Percentiles rank a stretch among this genome's conserved stretches.
Conservation (phyloP, 2,329 filamentous ascomycete genomes). For the Cadophora luteo-olivacea region DNA sequence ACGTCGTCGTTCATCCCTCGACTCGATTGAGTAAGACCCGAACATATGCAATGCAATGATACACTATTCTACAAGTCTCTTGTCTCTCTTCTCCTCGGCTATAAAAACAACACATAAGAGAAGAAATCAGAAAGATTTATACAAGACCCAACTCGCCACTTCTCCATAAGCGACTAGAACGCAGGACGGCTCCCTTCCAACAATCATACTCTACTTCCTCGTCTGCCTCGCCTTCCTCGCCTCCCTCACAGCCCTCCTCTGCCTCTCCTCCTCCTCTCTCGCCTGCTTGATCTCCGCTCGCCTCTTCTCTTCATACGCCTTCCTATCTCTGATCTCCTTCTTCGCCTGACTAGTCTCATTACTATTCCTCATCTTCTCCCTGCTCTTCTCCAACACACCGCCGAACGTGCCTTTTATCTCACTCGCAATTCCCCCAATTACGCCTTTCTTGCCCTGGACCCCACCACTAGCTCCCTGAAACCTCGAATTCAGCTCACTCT, state of each 20-base stretch:
- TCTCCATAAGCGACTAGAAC: background rate
- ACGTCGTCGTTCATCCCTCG: too few species aligned
- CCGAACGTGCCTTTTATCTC: conserved; percentile 42
- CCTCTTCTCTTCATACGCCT: conserved; percentile 19
- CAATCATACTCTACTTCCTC: background rate
- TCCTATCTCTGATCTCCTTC: conserved; percentile 20
- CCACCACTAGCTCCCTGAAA: conserved; percentile 26
- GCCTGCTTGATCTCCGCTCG: conserved; percentile 1
- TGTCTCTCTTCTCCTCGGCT: background rate
- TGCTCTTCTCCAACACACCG: conserved; percentile 40
- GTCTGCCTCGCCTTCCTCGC: background rate
- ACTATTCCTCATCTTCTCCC: conserved; percentile 42
- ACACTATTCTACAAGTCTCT: background rate
- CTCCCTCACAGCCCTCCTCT: background rate
- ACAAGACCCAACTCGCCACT: background rate
- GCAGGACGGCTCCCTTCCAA: background rate
- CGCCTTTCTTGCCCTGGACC: background rate
- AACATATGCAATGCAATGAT: background rate
- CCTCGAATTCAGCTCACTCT: conserved; percentile 26
- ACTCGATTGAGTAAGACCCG: background rate
- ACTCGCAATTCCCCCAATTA: conserved; percentile 34
- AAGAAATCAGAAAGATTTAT: background rate
- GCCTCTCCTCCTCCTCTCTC: background rate
- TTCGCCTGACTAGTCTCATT: conserved; percentile 34
- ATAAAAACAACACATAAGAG: background rate